phyloP scores from a whole-genome alignment of 495 filamentous ascomycete species.

The Filosporella fistucella region DNA sequence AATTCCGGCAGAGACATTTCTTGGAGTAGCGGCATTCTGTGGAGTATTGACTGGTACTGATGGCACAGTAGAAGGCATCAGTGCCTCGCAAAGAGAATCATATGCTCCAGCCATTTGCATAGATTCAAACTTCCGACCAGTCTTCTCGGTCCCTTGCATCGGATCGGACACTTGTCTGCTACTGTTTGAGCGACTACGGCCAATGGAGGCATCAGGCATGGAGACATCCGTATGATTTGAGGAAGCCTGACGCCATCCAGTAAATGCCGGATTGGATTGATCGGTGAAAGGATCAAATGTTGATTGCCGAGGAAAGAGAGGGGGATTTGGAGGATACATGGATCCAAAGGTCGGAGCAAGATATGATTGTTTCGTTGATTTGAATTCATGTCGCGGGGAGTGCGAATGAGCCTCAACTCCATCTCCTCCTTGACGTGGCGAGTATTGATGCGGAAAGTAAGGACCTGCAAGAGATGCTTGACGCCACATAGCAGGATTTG shows the following conservation, averaged over 20 bases:
- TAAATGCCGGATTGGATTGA: conserved; percentile 25
- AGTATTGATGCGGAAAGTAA: conserved; percentile 29
- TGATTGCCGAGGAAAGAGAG: conserved; percentile 20
- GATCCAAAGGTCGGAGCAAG: conserved; percentile 5
- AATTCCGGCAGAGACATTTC: background rate
- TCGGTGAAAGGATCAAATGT: conserved; percentile 35
- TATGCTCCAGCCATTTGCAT: conserved; percentile 29
- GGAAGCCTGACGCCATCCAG: conserved; percentile 33
- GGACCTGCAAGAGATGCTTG: conserved; percentile 34
- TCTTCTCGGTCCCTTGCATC: conserved; percentile 19
- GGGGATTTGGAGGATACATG: conserved; percentile 18
- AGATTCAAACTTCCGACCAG: conserved; percentile 32
- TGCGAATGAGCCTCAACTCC: conserved; percentile 42
- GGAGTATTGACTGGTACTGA: conserved; percentile 41
- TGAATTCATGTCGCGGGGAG: conserved; percentile 39
- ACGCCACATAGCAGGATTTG: conserved; percentile 69
- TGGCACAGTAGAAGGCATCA: conserved; percentile 41
- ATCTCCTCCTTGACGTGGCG: conserved; percentile 24
- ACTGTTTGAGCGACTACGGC: conserved; percentile 29
- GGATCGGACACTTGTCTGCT: conserved; percentile 36
- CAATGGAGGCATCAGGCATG: conserved; percentile 47
- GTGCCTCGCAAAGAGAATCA: conserved; percentile 29
- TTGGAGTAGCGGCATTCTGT: conserved; percentile 13
- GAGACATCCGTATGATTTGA: conserved; percentile 41
- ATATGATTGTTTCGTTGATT: background rate